Conservation (phyloP, 345 rosid species). For the Salix koriyanagi region DNA sequence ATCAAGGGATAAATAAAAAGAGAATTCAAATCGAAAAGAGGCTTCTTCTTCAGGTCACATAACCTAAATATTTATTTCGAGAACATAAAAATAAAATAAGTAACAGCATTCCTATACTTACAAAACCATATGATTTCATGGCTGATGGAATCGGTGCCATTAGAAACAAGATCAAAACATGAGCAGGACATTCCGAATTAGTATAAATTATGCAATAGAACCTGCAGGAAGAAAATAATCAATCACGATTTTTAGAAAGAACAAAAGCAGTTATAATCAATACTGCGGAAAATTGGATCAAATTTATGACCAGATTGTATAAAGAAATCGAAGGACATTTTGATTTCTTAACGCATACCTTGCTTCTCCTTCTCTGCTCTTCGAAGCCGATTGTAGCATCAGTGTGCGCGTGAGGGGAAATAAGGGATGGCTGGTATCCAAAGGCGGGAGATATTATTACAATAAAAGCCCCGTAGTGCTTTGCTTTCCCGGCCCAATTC, state of each 20-base stretch:
- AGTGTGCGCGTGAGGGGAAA: not conserved
- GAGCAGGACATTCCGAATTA: conserved; percentile 11
- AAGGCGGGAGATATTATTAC: not conserved
- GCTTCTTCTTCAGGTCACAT: not conserved
- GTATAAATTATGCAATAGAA: conserved; percentile 4
- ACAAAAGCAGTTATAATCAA: not conserved
- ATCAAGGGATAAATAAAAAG: not conserved
- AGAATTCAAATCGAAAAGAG: not conserved
- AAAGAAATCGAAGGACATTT: not conserved
- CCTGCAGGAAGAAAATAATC: not conserved
- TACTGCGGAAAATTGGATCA: not conserved
- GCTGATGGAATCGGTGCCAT: conserved; percentile 19
- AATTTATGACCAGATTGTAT: not conserved
- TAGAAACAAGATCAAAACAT: not conserved
- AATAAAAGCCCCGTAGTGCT: not conserved
- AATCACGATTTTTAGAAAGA: not conserved
- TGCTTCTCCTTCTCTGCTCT: not conserved
- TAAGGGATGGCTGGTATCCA: not conserved
- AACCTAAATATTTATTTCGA: not conserved
- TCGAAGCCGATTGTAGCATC: not conserved
- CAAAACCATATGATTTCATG: conserved; percentile 15
- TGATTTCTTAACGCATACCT: not conserved
- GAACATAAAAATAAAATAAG: not conserved
- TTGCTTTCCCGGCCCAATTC: not conserved
- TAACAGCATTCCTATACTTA: not conserved